A percentile compares a stretch with the other conserved stretches of the same genome.
Evolutionary conservation across 176 grass and related monocot species (phyloP).

Genomic region (Musa beccarii): DNA sequence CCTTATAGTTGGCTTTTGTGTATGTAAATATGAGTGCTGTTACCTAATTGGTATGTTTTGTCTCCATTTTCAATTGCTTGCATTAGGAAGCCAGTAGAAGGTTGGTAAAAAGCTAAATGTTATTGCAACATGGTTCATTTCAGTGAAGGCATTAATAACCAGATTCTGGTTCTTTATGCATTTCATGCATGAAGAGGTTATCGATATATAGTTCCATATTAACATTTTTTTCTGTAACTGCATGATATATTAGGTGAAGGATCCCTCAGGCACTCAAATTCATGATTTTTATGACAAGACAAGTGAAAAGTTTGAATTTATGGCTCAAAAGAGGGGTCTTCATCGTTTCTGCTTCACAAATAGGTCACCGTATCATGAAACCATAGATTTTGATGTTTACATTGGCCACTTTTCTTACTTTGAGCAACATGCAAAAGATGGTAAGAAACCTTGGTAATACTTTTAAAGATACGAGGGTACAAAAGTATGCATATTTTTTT

Average conservation of each 20-base stretch:
- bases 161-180: neutral
- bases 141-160: neutral
- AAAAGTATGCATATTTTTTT: neutral
- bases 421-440: conserved; percentile 85
- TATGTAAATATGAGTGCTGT: too few species aligned
- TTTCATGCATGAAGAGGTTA: neutral
- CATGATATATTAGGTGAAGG: conserved; percentile 50
- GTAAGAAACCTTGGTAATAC: conserved; percentile 19
- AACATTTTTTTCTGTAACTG: conserved; percentile 2
- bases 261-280: conserved; percentile 52
- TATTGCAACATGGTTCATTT: neutral
- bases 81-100: neutral
- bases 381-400: conserved; percentile 82
- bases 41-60: too few species aligned
- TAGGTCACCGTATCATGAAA: conserved; percentile 87
- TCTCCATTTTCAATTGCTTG: neutral
- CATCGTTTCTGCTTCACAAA: conserved; percentile 91
- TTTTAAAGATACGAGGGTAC: neutral
- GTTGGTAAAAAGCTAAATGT: neutral
- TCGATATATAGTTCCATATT: neutral
- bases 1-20: too few species aligned
- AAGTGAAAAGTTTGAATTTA: conserved; percentile 88
- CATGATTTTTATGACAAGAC: conserved; percentile 65
- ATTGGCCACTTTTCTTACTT: conserved; percentile 66
- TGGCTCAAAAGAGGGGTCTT: conserved; percentile 65